These are phyloP conservation scores for Paramecium pentaurelia DNA, from an alignment of 73 alveolate genomes.

Conservation along the genomic window DNA sequence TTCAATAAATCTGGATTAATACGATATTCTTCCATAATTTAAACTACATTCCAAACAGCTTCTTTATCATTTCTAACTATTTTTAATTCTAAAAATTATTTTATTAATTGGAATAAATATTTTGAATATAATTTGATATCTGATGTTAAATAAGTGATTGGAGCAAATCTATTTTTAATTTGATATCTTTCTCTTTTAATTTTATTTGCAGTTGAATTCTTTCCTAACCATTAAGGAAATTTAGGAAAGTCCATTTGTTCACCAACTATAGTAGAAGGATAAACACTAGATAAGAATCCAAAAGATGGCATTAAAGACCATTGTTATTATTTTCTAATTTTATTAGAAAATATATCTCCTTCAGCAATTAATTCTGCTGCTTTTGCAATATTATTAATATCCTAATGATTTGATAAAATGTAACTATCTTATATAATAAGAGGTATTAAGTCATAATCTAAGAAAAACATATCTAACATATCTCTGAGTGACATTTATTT, in stretches of 20 bases:
- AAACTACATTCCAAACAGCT: slow-evolving; percentile 63
- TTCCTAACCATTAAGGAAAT: slow-evolving; percentile 95
- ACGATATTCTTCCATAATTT: slow-evolving; percentile 68
- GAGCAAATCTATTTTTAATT: slow-evolving; percentile 75
- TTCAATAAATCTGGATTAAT: slow-evolving; percentile 80
- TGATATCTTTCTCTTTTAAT: slow-evolving; percentile 70
- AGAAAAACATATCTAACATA: slow-evolving; percentile 85
- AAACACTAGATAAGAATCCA: slow-evolving; percentile 80
- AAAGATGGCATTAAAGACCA: slow-evolving; percentile 92
- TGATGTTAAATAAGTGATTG: slow-evolving; percentile 64
- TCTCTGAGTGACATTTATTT: slow-evolving; percentile 66
- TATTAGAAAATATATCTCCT: slow-evolving; percentile 80
- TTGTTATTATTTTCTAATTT: slow-evolving; percentile 73
- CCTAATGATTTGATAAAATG: slow-evolving; percentile 45
- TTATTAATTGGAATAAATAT: slow-evolving; percentile 58
- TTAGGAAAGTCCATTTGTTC: slow-evolving; percentile 71
- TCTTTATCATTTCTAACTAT: slow-evolving; percentile 47
- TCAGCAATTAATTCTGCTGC: slow-evolving; percentile 89
- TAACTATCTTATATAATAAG: slow-evolving; percentile 87
- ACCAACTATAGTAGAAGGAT: slow-evolving; percentile 69
- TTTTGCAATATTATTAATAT: slow-evolving; percentile 71
- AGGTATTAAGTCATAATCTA: slow-evolving; percentile 92
- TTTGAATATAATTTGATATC: slow-evolving; percentile 58
- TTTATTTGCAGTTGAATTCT: slow-evolving; percentile 80
- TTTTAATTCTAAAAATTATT: slow-evolving; percentile 66